A percentile compares a stretch with the other conserved stretches of the same genome.
phyloP scores from a whole-genome alignment of 1,284 basidiomycete genomes.

The Ustilago cynodontis region DNA sequence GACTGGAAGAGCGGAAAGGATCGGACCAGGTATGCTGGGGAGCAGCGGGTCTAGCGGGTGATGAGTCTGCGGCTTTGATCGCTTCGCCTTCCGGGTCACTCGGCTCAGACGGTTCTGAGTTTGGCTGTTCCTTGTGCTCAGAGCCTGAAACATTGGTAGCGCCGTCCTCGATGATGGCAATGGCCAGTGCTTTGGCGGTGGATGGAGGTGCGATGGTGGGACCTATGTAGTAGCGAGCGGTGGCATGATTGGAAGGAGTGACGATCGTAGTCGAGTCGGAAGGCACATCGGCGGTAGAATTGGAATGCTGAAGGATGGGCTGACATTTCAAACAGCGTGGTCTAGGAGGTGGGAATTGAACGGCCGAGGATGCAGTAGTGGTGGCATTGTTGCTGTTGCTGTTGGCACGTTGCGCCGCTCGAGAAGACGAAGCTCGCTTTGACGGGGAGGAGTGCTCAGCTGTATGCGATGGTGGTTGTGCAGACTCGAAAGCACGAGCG shows the following conservation, averaged over 20 bases:
- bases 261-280: slow-evolving; percentile 19
- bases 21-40: slow-evolving; percentile 18
- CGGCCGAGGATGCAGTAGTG: neutral
- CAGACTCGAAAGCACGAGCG: slow-evolving; percentile 17
- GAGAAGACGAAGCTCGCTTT: slow-evolving; percentile 6
- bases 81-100: neutral
- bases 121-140: neutral
- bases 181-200: slow-evolving; percentile 40
- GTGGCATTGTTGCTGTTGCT: neutral
- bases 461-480: neutral
- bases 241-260: slow-evolving; percentile 28
- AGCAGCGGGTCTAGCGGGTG: neutral
- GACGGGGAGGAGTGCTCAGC: neutral
- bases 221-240: slow-evolving; percentile 47
- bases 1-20: slow-evolving; percentile 11
- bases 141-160: neutral
- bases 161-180: slow-evolving; percentile 45
- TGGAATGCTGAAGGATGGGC: slow-evolving; percentile 26
- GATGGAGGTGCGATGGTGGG: slow-evolving; percentile 42
- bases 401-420: neutral
- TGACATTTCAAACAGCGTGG: slow-evolving; percentile 39
- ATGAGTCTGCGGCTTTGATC: slow-evolving; percentile 17
- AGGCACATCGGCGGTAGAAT: slow-evolving; percentile 19
- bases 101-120: neutral
- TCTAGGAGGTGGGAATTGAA: slow-evolving; percentile 27